Conservation (phyloP, 176 grass and related monocot species). For the Eragrostis nindensis region DNA sequence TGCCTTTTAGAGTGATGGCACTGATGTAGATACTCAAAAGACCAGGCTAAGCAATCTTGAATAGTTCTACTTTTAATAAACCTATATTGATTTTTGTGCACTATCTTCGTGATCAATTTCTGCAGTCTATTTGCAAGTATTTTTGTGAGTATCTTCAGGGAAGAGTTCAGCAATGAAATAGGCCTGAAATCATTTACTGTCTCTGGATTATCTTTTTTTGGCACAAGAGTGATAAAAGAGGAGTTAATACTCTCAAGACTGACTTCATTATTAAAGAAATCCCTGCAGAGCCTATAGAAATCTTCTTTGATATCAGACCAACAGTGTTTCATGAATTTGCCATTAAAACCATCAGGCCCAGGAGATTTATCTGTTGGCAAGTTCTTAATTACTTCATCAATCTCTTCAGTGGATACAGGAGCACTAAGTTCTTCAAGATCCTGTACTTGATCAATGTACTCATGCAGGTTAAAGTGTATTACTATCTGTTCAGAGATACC, state of each 20-base stretch:
- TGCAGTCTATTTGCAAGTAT: background rate
- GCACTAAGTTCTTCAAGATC: background rate
- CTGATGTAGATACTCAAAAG: too few species aligned
- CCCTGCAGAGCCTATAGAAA: background rate
- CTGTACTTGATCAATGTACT: background rate
- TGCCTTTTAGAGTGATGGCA: background rate
- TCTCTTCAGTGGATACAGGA: background rate
- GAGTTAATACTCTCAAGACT: background rate
- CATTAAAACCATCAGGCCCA: too few species aligned
- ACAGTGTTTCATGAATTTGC: too few species aligned
- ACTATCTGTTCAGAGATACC: rapidly evolving
- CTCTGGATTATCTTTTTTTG: too few species aligned
- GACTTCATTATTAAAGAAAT: background rate
- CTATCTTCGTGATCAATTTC: too few species aligned
- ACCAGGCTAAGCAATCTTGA: too few species aligned
- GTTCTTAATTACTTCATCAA: background rate
- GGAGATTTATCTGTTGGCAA: background rate
- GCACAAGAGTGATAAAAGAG: too few species aligned
- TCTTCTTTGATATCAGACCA: background rate
- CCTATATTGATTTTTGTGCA: background rate
- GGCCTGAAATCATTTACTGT: background rate
- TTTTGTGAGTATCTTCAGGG: background rate
- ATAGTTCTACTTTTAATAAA: background rate
- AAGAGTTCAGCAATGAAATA: background rate
- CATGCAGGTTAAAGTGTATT: background rate